phyloP scores from a whole-genome alignment of 83 land plant species.

The Picea mariana region DNA sequence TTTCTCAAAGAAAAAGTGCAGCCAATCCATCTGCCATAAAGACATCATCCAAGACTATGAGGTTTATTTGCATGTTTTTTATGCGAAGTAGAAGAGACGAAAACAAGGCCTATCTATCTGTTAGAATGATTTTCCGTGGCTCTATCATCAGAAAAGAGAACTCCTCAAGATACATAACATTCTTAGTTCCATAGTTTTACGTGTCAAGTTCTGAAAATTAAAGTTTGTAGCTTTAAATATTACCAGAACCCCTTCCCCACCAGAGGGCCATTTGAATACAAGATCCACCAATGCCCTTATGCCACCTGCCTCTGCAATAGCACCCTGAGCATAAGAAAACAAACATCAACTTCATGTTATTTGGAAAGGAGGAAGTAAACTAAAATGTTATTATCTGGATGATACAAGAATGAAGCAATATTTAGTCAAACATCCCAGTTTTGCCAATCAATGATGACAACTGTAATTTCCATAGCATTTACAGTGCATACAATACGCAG shows the following conservation, averaged over 20 bases:
- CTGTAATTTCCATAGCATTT: too few species aligned
- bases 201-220: background rate
- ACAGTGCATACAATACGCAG: background rate
- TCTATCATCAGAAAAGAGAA: too few species aligned
- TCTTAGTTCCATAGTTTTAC: too few species aligned
- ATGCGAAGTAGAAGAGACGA: too few species aligned
- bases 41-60: too few species aligned
- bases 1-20: too few species aligned
- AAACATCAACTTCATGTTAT: background rate
- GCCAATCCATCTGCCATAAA: too few species aligned
- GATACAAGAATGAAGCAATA: background rate
- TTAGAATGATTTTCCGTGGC: too few species aligned
- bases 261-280: constrained; percentile 90
- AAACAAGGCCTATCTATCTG: too few species aligned
- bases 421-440: background rate
- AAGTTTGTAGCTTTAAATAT: background rate
- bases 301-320: constrained; percentile 97
- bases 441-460: background rate
- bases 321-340: constrained; percentile 58
- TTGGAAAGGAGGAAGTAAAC: background rate
- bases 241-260: constrained; percentile 95
- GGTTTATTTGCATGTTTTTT: too few species aligned
- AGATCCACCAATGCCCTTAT: constrained; percentile 95
- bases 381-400: background rate
- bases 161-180: too few species aligned